phyloP scores from a whole-genome alignment of 1,284 basidiomycete genomes.

The Farysia itapuensis region DNA sequence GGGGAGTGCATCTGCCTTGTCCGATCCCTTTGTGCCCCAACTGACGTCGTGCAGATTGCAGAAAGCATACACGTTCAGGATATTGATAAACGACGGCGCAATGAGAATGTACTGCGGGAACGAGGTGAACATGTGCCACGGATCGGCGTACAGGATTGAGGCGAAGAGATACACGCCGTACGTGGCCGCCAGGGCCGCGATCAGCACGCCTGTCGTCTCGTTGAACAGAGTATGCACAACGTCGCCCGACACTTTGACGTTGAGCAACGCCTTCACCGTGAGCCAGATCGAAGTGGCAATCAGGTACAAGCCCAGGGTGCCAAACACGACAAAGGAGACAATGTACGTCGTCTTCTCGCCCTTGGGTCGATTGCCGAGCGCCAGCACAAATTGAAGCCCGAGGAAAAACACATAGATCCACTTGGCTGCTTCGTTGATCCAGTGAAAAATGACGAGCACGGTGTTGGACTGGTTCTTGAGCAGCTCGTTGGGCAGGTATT shows the following conservation, averaged over 20 bases:
- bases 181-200: constrained; percentile 55
- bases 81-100: constrained; percentile 88
- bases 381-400: constrained; percentile 84
- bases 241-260: constrained; percentile 7
- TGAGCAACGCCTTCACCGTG: constrained; percentile 43
- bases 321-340: constrained; percentile 72
- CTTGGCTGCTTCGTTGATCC: constrained; percentile 76
- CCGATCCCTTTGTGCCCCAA: constrained; percentile 94
- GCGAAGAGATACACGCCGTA: constrained; percentile 66
- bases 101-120: constrained; percentile 84
- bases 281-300: constrained; percentile 56
- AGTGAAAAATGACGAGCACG: constrained; percentile 68
- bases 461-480: constrained; percentile 74
- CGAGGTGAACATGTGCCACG: constrained; percentile 98
- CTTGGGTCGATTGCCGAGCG: constrained; percentile 88
- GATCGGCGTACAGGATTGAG: constrained; percentile 91
- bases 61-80: constrained; percentile 94
- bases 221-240: constrained; percentile 40
- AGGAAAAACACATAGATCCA: constrained; percentile 86
- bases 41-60: constrained; percentile 68
- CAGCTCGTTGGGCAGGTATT: constrained; percentile 74
- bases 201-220: constrained; percentile 50
- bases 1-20: constrained; percentile 91
- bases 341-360: constrained; percentile 83
- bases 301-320: constrained; percentile 52